phyloP scores from a whole-genome alignment of 2,329 filamentous ascomycete species.

The Ploettnerulaceae sp. region DNA sequence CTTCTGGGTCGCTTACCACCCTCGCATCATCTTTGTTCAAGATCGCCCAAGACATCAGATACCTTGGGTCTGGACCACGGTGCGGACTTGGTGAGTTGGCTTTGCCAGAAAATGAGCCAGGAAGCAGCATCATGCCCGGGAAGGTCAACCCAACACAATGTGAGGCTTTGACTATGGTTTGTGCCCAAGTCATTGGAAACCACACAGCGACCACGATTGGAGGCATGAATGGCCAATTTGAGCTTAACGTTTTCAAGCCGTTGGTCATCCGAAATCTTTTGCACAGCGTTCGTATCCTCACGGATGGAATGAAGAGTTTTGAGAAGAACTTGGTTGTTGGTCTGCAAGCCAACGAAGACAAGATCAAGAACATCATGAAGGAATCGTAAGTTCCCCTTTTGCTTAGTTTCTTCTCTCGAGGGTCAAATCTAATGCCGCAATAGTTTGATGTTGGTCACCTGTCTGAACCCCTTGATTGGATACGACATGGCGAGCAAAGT shows the following conservation, averaged over 20 bases:
- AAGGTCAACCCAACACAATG: conserved; percentile 99
- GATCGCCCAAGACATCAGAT: conserved; percentile 96
- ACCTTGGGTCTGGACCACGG: conserved; percentile 90
- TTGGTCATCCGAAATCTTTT: conserved; percentile 92
- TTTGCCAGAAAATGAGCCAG: conserved; percentile 96
- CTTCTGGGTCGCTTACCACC: conserved; percentile 89
- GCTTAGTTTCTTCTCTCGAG: not conserved
- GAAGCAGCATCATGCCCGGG: conserved; percentile 97
- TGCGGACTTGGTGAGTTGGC: conserved; percentile 92
- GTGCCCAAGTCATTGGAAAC: conserved; percentile 97
- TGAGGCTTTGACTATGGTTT: conserved; percentile 96
- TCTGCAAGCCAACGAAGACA: conserved; percentile 87
- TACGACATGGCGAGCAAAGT: conserved; percentile 98
- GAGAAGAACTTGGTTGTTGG: conserved; percentile 88
- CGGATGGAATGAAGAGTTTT: conserved; percentile 92
- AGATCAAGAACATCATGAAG: conserved; percentile 84
- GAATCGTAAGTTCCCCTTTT: conserved; percentile 64
- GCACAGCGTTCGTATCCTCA: conserved; percentile 81
- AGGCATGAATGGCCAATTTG: conserved; percentile 96
- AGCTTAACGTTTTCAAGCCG: conserved; percentile 98
- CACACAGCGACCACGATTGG: conserved; percentile 88
- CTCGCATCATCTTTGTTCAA: conserved; percentile 89
- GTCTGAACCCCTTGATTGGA: conserved; percentile 93
- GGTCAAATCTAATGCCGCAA: conserved; percentile 16
- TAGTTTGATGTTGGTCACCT: conserved; percentile 96